Conservation (phyloP, 139 green algal species). For the Picochlorum sp. region DNA sequence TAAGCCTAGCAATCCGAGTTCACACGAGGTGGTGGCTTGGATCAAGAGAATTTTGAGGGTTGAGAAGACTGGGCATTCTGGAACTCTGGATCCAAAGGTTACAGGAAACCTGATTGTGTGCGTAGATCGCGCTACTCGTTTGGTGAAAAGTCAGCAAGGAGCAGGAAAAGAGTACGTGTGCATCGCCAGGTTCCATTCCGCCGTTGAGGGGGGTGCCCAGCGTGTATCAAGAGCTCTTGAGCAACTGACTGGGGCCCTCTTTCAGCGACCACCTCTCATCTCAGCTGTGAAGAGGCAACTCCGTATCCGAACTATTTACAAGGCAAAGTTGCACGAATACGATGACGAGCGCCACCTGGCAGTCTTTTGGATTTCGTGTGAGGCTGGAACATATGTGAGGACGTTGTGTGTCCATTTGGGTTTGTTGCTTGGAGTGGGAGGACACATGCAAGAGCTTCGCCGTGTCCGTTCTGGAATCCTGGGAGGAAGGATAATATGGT, state of each 20-base stretch:
- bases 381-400: conserved; percentile 95
- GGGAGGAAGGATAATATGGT: conserved; percentile 94
- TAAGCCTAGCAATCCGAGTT: conserved; percentile 95
- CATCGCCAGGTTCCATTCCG: conserved; percentile 72
- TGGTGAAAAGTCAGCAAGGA: conserved; percentile 98
- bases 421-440: conserved; percentile 89
- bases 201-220: conserved; percentile 50
- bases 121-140: conserved; percentile 90
- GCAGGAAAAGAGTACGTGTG: conserved; percentile 98
- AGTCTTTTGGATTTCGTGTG: conserved; percentile 94
- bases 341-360: conserved; percentile 89
- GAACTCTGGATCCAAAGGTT: conserved; percentile 92
- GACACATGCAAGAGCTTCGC: conserved; percentile 96
- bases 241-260: conserved; percentile 66
- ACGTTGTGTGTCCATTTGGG: conserved; percentile 97
- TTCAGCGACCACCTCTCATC: conserved; percentile 96
- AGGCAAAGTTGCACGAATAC: conserved; percentile 89
- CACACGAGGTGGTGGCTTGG: conserved; percentile 96
- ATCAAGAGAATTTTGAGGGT: conserved; percentile 92
- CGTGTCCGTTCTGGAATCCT: conserved; percentile 90
- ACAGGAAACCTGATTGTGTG: conserved; percentile 96
- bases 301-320: conserved; percentile 94
- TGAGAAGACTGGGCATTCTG: conserved; percentile 97
- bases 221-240: conserved; percentile 62
- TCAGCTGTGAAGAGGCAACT: conserved; percentile 98